Evolutionary conservation across 2,329 filamentous ascomycete species (phyloP), one percentile per base, ranked within the genome.

Genomic region (Didymosphaeria variabile): DNA sequence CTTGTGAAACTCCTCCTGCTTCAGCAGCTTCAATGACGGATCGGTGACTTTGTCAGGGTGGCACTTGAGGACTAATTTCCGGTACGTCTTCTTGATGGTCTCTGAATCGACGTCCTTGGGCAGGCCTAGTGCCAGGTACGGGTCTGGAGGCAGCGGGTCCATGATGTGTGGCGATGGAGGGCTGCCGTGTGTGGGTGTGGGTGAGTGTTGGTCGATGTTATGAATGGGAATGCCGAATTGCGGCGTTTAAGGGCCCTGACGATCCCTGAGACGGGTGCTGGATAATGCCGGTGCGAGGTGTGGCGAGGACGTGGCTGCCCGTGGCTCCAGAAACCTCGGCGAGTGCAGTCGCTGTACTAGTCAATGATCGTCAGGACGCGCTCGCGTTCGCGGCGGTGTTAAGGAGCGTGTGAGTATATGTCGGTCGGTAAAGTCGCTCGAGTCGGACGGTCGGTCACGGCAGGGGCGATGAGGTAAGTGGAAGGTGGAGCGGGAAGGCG

Each of bases 31-130:
- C 71, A 91, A 83, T 17, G 87, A 83, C 56, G 90, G 88, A 72
- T 97, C 88, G 67, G 93, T 90, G 64, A 97, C 88, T 81, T 97
- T 97, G 83, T 97, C 94, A 36, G 94, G 94, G 70, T 97, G 94
- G 75, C 91, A 94, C 78, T 91, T 93, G 69, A 97, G 86, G 38
- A 92, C 92, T 44, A 96, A 88, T 78, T 96, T 97, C 70, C 91
- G 89, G 81, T 97, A 90, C 17, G 92, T 90, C 55, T 87, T 86
- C 72, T 92, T 90, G 77, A 97, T 94, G 68, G 90, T 87, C 51
- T 88, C 69, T 45, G 88, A 76, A 62, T 91, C 87, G 51, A 92
- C 91, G 78, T 90, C 87, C 74, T 87, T 90, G 63, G 88, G 76
- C 59, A 97, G 86, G 56, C 91, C 91, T 53, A 97, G 85, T 57